These are phyloP conservation scores for Quercus lobata DNA, from an alignment of 331 rosid genomes.

Conservation along the genomic window DNA sequence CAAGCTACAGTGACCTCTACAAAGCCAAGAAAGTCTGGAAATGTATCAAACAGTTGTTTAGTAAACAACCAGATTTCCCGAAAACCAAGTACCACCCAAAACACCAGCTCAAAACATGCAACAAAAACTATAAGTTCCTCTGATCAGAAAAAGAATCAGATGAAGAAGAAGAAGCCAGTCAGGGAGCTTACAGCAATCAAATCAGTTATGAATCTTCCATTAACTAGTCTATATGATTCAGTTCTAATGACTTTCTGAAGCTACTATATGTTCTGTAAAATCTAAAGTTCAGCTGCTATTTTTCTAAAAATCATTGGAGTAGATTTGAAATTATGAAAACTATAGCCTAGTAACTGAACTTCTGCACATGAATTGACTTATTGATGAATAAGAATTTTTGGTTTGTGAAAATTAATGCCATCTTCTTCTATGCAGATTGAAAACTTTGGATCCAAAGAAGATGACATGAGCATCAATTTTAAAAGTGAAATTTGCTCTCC, in stretches of 20 bases:
- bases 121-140: constrained; percentile 13
- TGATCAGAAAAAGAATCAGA: constrained; percentile 38
- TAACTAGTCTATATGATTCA: neutral
- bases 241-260: neutral
- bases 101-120: constrained; percentile 29
- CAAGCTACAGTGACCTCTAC: constrained; percentile 40
- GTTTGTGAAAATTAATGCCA: constrained; percentile 18
- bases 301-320: neutral
- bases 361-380: neutral
- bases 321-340: neutral
- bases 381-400: constrained; percentile 7
- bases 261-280: neutral
- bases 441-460: constrained; percentile 38
- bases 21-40: constrained; percentile 46
- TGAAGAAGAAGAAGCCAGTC: constrained; percentile 39
- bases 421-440: constrained; percentile 40
- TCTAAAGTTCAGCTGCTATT: neutral
- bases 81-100: constrained; percentile 25
- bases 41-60: constrained; percentile 20
- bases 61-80: constrained; percentile 28
- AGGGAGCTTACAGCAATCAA: constrained; percentile 35
- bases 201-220: constrained; percentile 45
- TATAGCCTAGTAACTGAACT: neutral
- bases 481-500: constrained; percentile 28
- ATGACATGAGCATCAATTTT: constrained; percentile 25